phyloP scores from a whole-genome alignment of 108 stramenopile species.

The Bacterosira constricta region DNA sequence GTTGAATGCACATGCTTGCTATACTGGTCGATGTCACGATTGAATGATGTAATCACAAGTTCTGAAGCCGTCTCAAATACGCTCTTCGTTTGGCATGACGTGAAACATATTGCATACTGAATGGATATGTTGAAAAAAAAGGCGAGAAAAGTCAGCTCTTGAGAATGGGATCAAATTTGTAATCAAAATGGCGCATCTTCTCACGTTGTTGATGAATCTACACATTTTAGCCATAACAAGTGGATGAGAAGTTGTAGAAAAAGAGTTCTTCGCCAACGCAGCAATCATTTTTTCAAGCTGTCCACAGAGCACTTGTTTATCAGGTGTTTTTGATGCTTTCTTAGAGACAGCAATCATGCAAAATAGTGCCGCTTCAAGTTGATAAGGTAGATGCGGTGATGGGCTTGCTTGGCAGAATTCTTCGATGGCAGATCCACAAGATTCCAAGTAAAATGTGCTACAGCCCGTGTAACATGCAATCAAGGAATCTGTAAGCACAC shows the following conservation, averaged over 20 bases:
- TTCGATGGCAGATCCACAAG: constrained; percentile 75
- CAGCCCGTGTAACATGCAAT: constrained; percentile 56
- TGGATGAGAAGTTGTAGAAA: constrained; percentile 50
- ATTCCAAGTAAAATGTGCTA: constrained; percentile 55
- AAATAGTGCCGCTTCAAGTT: constrained; percentile 78
- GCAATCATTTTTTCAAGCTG: constrained; percentile 51
- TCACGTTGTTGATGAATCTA: constrained; percentile 56
- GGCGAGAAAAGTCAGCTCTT: background rate
- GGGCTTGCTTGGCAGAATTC: constrained; percentile 61
- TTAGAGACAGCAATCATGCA: constrained; percentile 61
- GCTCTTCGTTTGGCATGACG: constrained; percentile 17
- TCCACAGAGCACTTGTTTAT: constrained; percentile 5
- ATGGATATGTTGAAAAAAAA: background rate
- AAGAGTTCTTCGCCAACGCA: constrained; percentile 52
- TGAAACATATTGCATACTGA: constrained; percentile 50
- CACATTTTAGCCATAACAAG: constrained; percentile 56
- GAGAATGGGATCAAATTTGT: background rate
- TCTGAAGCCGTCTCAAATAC: constrained; percentile 56
- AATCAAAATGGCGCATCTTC: background rate
- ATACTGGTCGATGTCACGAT: constrained; percentile 30
- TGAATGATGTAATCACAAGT: constrained; percentile 57
- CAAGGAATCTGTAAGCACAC: constrained; percentile 56
- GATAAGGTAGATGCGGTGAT: constrained; percentile 58
- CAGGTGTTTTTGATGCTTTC: constrained; percentile 33
- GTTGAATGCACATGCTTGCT: constrained; percentile 22